Conservation (phyloP, 1,139 yeast species). For the Maudiozyma humilis region DNA sequence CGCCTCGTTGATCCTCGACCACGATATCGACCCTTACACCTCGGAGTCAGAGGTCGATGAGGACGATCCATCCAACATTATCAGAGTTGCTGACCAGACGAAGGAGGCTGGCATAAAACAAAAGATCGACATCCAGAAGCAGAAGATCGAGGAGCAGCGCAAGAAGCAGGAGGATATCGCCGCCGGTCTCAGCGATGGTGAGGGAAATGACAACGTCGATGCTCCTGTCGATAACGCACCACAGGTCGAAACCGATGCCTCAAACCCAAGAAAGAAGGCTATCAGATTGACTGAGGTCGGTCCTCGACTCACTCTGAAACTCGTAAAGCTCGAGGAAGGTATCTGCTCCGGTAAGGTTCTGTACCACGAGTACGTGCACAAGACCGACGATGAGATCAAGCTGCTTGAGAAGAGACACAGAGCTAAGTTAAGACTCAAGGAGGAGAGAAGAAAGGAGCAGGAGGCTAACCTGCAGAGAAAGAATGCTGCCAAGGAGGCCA, state of each 20-base stretch:
- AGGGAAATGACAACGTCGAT: constrained; percentile 19
- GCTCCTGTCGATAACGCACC: not conserved
- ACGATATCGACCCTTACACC: constrained; percentile 67
- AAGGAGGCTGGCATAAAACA: constrained; percentile 9
- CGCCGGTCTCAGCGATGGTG: constrained; percentile 10
- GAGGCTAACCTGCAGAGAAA: constrained; percentile 71
- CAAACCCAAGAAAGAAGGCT: constrained; percentile 58
- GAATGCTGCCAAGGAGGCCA: constrained; percentile 63
- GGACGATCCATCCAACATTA: constrained; percentile 79
- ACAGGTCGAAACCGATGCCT: constrained; percentile 1
- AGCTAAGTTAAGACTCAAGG: constrained; percentile 52
- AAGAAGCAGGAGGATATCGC: constrained; percentile 2
- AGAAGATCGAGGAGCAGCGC: constrained; percentile 6
- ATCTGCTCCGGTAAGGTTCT: constrained; percentile 79
- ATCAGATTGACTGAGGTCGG: constrained; percentile 90
- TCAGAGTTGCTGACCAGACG: constrained; percentile 47
- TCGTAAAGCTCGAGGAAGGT: constrained; percentile 88
- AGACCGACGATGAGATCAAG: constrained; percentile 52
- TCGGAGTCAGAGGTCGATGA: constrained; percentile 93
- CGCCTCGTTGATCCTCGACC: constrained; percentile 74
- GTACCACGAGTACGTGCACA: constrained; percentile 64
- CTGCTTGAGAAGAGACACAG: constrained; percentile 63
- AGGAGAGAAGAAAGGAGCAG: constrained; percentile 68
- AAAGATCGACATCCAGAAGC: constrained; percentile 15
- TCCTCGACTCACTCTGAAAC: constrained; percentile 70